phyloP scores from a whole-genome alignment of 805 yeast genomes.

The Myxozyma lipomycoides region DNA sequence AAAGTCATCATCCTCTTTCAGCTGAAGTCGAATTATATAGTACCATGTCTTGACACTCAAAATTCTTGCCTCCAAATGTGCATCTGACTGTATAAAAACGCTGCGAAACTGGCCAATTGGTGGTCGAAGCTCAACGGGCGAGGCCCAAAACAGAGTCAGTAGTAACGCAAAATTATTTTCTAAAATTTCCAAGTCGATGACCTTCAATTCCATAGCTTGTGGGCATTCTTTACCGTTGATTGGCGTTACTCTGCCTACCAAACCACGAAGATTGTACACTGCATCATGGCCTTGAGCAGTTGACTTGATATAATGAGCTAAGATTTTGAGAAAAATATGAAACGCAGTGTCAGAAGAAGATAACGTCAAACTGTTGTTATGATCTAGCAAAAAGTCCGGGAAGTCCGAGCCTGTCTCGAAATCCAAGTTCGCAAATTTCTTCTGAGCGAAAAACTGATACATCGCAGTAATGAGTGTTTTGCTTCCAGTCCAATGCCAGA shows the following conservation, averaged over 20 bases:
- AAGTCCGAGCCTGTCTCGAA: constrained; percentile 16
- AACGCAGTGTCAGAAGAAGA: constrained; percentile 29
- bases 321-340: constrained; percentile 28
- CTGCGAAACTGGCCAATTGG: constrained; percentile 28
- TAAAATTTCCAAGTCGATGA: constrained; percentile 29
- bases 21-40: constrained; percentile 20
- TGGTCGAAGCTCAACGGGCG: constrained; percentile 29
- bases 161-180: constrained; percentile 30
- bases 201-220: constrained; percentile 18
- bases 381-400: constrained; percentile 29
- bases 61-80: constrained; percentile 31
- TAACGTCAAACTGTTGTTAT: constrained; percentile 13
- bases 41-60: constrained; percentile 33
- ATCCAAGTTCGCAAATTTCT: constrained; percentile 27
- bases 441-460: constrained; percentile 27
- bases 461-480: constrained; percentile 25
- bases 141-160: constrained; percentile 30
- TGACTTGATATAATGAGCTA: constrained; percentile 22
- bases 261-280: constrained; percentile 17
- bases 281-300: constrained; percentile 5
- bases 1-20: constrained; percentile 3
- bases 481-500: constrained; percentile 29
- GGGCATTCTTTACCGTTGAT: constrained; percentile 30
- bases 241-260: constrained; percentile 31
- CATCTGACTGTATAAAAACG: constrained; percentile 26